Evolutionary conservation across 2,329 filamentous ascomycete genomes (phyloP), one percentile per base, ranked within the genome.

Genomic region (Clarireedia hainanense): DNA sequence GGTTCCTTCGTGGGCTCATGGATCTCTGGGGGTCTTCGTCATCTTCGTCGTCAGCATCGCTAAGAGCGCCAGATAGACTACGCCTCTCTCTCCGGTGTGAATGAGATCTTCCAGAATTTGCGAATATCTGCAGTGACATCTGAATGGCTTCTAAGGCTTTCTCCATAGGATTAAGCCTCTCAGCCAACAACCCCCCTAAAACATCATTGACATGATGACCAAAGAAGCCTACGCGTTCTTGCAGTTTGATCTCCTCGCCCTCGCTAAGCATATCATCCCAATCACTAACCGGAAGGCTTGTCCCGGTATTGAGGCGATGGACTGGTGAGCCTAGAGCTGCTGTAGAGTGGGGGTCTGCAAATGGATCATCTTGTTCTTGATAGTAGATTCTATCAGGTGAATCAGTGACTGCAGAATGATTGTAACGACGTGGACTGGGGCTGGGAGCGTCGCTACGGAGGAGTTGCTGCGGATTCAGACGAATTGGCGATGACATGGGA

Each of bases 21-120:
- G 88, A 87, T 51, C 89, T 84, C 68, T 83, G 78, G 60, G 77
- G 73, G 56, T 85, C 65, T 39, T 73, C 74, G 40, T 80, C 88
- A 23, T 96, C 91, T 61, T 95, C 91, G 69, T 97, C 92, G 10
- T 94, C 92, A 72, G 97, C 94, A 68, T 92, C 96, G 57, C 95
- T 84, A 3, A 79, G 67, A 30, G 90, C 87, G n/a, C 77, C 81
- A 47, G 88, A 91, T 42, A 82, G 71, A 69, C 85, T 89, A 63
- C 84, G 81, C 61, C 81, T 76, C 26, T 80, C 78, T 42, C 79
- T 79, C 30, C 80, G 76, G 55, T 76, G 80, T 10, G 83, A 81
- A 26, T 76, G 74, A 14, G 77, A 75, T 54, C 76, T 76, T 30
- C 76, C 75, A 27, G 52, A 10, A 17, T 39, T 14, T 34, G 80